Base-by-base conservation (phyloP, 2,329 filamentous ascomycete genomes). In the Ceratocystis diversiconidia region DNA sequence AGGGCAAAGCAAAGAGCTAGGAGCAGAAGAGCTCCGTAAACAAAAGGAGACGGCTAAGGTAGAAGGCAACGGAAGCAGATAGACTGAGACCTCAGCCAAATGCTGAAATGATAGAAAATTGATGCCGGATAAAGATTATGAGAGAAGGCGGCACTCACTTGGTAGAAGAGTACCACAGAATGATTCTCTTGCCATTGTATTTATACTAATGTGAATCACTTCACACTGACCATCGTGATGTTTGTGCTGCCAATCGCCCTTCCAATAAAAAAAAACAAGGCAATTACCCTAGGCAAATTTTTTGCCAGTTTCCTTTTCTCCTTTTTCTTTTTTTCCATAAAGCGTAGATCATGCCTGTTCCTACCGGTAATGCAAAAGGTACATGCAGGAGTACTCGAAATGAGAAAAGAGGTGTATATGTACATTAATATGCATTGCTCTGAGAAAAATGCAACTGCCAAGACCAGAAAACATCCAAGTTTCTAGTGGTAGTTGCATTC, bases 381-480 rank as follows among this genome's bases (percentile, higher is more conserved):
- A 41, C 36, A 41, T 41, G 36, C 12, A 41, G 10, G 28, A 36
- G 22, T n/a, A 10, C 19, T 12, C 7, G 3, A 5, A 36, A 59
- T 30, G 52, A n/a, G 30, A 8, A 59, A 59, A 32, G 55, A 36
- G 30, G 17, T 59, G 55, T 52, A 28, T 28, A 28, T 28, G 48
- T 15, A 52, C 48, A 52, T 28, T 3, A 5, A 59, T n/a, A n/a
- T n/a, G 6, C 30, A 30, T n/a, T 8, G 25, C 32, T 59, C 28
- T 6, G 28, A 36, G 28, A 36, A 19, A 36, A 59, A 19, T 59
- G 55, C 55, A 32, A 36, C 30, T 59, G 55, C 55, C 55, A 59
- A 59, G 55, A 59, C 55, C 12, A 30, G 30, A 59, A 59, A 59
- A 32, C 48, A 52, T 52, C 7, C 55, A 59, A 59, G 55, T 36